A percentile compares a stretch with the other conserved stretches of the same genome.
Evolutionary conservation across 2,329 filamentous ascomycete species (phyloP).

Genomic region (Trichoderma polysporum): DNA sequence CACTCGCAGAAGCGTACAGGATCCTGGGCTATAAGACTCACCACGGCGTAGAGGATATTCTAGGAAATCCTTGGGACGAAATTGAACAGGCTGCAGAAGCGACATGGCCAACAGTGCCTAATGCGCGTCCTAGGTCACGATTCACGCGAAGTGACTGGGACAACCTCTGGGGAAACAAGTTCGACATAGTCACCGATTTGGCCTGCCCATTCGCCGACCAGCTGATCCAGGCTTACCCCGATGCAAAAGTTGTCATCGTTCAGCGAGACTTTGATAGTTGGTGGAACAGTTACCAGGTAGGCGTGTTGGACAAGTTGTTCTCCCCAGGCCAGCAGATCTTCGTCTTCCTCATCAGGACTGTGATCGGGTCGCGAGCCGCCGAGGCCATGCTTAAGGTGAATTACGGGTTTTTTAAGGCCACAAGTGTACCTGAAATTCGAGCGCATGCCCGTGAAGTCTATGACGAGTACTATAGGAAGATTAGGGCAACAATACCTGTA

Average conservation of each 20-base stretch:
- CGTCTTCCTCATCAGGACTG: neutral
- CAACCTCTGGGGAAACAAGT: neutral
- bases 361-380: neutral
- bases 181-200: neutral
- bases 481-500: neutral
- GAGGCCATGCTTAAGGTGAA: neutral
- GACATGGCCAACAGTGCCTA: neutral
- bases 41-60: neutral
- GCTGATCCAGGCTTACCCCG: slow-evolving; percentile 29
- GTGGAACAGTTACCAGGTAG: slow-evolving; percentile 22
- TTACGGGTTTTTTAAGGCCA: neutral
- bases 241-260: slow-evolving; percentile 37
- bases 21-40: neutral
- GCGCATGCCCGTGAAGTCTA: no score
- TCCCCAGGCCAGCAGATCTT: neutral
- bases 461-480: no score
- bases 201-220: neutral
- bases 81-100: neutral
- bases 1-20: neutral
- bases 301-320: neutral
- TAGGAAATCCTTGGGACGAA: neutral
- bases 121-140: neutral
- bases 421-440: neutral
- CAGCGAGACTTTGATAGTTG: slow-evolving; percentile 34
- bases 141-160: neutral